phyloP scores from a whole-genome alignment of 441 rosid species.

The Erodium trifolium region DNA sequence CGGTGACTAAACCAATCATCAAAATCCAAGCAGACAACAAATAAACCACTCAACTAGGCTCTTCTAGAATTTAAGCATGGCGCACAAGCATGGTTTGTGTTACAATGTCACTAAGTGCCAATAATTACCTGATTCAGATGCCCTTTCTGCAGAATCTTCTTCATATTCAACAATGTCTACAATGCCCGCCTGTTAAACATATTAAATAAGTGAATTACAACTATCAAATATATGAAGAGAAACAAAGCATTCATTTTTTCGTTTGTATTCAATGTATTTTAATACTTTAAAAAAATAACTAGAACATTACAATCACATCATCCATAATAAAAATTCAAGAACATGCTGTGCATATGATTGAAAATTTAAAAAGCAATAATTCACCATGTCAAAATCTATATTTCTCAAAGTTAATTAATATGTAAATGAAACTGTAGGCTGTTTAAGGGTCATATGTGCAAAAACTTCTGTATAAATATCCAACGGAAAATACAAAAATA shows the following conservation, averaged over 20 bases:
- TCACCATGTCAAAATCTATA: neutral
- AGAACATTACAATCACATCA: no score
- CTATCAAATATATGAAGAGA: neutral
- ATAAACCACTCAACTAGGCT: constrained; percentile 9
- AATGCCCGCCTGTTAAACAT: constrained; percentile 57
- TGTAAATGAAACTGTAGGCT: neutral
- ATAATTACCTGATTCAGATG: constrained; percentile 37
- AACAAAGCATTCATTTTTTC: constrained; percentile 5
- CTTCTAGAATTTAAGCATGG: neutral
- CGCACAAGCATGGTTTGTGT: neutral
- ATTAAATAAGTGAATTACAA: neutral
- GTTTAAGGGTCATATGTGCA: neutral
- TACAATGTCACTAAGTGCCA: constrained; percentile 4
- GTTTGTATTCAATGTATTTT: neutral
- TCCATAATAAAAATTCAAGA: neutral
- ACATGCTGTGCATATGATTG: neutral
- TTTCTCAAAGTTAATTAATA: neutral
- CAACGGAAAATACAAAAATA: neutral
- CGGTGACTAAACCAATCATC: neutral
- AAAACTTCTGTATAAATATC: neutral
- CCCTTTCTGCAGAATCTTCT: constrained; percentile 26
- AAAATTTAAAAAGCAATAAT: neutral
- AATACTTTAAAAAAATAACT: neutral
- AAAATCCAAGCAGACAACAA: neutral
- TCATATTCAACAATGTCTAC: constrained; percentile 85